Percentiles rank a stretch among this genome's conserved stretches.
phyloP scores from a whole-genome alignment of 108 stramenopile species.

The Chaetoceros tenuissimus region DNA sequence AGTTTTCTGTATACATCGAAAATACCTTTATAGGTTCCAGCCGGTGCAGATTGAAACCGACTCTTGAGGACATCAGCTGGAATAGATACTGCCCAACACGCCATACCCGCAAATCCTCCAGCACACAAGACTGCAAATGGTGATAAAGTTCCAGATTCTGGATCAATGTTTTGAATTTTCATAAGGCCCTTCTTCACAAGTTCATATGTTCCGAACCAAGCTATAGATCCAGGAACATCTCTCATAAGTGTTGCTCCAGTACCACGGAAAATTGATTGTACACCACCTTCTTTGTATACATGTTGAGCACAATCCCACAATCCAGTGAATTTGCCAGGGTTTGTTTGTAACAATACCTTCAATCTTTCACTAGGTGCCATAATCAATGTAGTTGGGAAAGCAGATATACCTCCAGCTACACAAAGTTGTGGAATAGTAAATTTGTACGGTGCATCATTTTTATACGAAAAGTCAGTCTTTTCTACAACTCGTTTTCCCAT shows the following conservation, averaged over 20 bases:
- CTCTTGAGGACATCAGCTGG: conserved; percentile 79
- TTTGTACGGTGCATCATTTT: conserved; percentile 3
- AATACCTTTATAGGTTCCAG: conserved; percentile 59
- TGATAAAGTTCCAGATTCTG: conserved; percentile 48
- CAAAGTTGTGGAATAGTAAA: conserved; percentile 33
- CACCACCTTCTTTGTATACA: conserved; percentile 52
- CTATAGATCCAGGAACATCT: conserved; percentile 72
- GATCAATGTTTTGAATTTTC: conserved; percentile 54
- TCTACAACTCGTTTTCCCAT: conserved; percentile 47
- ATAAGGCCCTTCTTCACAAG: conserved; percentile 49
- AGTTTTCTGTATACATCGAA: conserved; percentile 51
- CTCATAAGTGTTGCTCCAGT: conserved; percentile 63
- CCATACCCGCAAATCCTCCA: conserved; percentile 82
- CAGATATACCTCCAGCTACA: conserved; percentile 73
- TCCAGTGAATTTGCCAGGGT: conserved; percentile 48
- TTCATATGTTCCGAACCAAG: conserved; percentile 83
- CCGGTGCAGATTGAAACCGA: conserved; percentile 71
- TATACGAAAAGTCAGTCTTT: background rate
- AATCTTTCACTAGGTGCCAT: conserved; percentile 83
- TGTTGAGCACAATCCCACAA: conserved; percentile 62
- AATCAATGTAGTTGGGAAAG: conserved; percentile 58
- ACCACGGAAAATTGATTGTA: conserved; percentile 64
- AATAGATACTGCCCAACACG: conserved; percentile 68
- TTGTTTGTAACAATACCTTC: conserved; percentile 81
- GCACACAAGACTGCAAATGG: conserved; percentile 57